Evolutionary conservation across 140 eudicot species (phyloP), one percentile per base, ranked within the genome.

Genomic region (Cichorium intybus): DNA sequence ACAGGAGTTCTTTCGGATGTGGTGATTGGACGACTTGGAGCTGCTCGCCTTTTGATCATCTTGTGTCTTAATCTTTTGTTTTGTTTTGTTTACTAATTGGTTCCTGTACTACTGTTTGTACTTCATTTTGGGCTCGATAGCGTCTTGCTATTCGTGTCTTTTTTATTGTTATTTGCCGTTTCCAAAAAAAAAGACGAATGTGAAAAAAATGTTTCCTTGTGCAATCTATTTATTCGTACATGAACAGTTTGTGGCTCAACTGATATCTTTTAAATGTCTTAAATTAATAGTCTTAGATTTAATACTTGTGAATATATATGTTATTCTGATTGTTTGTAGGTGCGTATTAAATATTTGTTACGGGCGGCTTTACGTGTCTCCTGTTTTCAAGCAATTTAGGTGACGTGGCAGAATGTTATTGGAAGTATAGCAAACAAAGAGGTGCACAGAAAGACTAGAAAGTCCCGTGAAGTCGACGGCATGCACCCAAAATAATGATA

Each of bases 401-500:
- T 66, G 74, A 74, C 12, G 56, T 66, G 74, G 56, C 57, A 66
- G 14, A 58, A 57, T 47, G 4, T 0, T 57, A 58, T 50, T 66
- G 56, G 79, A 27, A 12, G 0, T 37, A 1, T 11, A 57, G 18
- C 41, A 52, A 50, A 15, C 49, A 52, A 66, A 76, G 71, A 54
- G 43, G 56, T 66, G 73, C 28, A 75, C 66, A 49, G 73, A 64
- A 79, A 48, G 83, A 83, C 76, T 62, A 71, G 77, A 69, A 83
- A 80, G 88, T 73, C 92, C 82, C 96, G 95, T 80, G 96, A 85
- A 85, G 95, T 83, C 80, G 85, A 88, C 95, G 95, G 95, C 90
- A 85, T 81, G 76, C 70, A 39, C 31, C 69, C 18, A 47, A 23
- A 50, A 51, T 56, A 22, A 60, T 21, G 37, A 16, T 33, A 48